Percentiles rank a stretch among this genome's conserved stretches.
These are phyloP conservation scores for Trametes versicolor DNA, from an alignment of 1,284 basidiomycete genomes.

Conservation along the genomic window DNA sequence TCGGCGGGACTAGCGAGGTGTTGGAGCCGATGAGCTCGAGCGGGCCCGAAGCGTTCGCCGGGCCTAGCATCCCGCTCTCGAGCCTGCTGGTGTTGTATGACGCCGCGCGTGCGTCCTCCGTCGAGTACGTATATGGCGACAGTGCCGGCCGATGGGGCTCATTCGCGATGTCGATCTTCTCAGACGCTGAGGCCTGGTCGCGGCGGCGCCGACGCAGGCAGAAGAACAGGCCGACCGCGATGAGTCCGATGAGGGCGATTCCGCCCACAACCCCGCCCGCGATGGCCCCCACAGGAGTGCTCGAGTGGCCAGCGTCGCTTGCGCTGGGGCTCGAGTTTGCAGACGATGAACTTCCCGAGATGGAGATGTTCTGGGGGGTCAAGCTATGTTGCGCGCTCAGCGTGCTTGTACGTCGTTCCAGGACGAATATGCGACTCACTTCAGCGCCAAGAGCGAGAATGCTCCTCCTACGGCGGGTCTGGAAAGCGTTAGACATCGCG, in stretches of 20 bases:
- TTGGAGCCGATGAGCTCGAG: conserved; percentile 11
- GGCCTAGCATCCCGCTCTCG: neutral
- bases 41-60: conserved; percentile 1
- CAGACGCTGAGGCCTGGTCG: neutral
- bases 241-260: conserved; percentile 13
- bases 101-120: neutral
- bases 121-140: conserved; percentile 19
- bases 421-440: conserved; percentile 13
- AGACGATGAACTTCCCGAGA: neutral
- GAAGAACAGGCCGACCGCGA: conserved; percentile 15
- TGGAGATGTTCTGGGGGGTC: conserved; percentile 1
- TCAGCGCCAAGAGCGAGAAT: conserved; percentile 34
- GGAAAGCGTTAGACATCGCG: neutral
- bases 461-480: conserved; percentile 32
- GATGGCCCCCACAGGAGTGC: conserved; percentile 19
- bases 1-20: neutral
- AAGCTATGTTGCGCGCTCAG: neutral
- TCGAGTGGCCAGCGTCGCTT: neutral
- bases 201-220: conserved; percentile 16
- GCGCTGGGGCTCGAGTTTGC: neutral
- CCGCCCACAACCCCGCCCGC: conserved; percentile 31
- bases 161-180: conserved; percentile 15
- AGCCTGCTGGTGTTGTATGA: neutral
- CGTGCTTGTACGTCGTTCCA: neutral
- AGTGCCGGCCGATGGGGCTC: conserved; percentile 25